phyloP scores from a whole-genome alignment of 495 filamentous ascomycete genomes.

The Penicillium turbatum region DNA sequence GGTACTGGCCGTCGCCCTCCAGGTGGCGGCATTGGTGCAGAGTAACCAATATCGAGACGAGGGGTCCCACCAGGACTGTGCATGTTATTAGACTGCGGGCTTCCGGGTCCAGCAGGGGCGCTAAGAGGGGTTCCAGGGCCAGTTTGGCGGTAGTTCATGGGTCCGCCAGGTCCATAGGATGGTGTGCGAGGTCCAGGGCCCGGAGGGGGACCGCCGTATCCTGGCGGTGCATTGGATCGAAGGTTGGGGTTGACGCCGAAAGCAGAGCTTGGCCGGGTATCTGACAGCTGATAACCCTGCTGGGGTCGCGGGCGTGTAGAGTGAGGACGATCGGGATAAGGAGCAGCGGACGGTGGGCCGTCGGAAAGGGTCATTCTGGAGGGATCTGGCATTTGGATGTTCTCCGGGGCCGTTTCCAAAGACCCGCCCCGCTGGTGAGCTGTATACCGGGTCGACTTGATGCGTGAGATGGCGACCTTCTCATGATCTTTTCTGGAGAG shows the following conservation, averaged over 20 bases:
- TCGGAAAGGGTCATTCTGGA: constrained; percentile 42
- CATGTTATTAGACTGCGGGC: constrained; percentile 24
- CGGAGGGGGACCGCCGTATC: constrained; percentile 22
- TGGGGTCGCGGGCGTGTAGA: constrained; percentile 51
- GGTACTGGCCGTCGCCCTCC: constrained; percentile 35
- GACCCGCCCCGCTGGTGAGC: constrained; percentile 65
- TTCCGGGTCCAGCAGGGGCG: constrained; percentile 26
- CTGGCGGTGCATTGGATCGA: constrained; percentile 38
- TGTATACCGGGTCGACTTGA: constrained; percentile 82
- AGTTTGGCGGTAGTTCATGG: constrained; percentile 41
- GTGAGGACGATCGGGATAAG: constrained; percentile 37
- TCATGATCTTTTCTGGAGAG: constrained; percentile 90
- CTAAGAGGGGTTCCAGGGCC: constrained; percentile 32
- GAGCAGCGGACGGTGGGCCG: constrained; percentile 36
- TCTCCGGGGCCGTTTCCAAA: constrained; percentile 49
- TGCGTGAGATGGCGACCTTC: constrained; percentile 79
- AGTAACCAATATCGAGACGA: constrained; percentile 51
- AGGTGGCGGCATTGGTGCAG: constrained; percentile 46
- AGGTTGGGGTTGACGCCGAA: constrained; percentile 59
- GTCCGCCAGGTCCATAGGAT: constrained; percentile 31
- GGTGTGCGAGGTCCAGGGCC: constrained; percentile 24
- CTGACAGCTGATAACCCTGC: constrained; percentile 51
- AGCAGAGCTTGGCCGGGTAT: constrained; percentile 57
- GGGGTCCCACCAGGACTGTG: constrained; percentile 32
- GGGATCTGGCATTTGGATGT: constrained; percentile 73